Evolutionary conservation across 1,284 basidiomycete genomes (phyloP), one percentile per base, ranked within the genome.

Genomic region (Ustilago crameri): DNA sequence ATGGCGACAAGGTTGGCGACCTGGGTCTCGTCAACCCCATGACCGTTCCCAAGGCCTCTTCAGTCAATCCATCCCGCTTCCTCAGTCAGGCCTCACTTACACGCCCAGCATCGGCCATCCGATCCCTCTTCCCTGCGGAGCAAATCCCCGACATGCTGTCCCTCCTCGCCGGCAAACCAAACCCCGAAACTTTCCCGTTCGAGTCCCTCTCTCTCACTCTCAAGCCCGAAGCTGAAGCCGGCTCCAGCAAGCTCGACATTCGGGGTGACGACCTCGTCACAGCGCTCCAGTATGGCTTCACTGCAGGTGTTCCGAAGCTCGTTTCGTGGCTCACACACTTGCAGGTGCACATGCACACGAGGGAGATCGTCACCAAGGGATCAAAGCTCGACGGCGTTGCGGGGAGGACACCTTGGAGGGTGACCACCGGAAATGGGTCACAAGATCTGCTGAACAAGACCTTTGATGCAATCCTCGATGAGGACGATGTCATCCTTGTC

Each of bases 161-260:
- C 17, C 87, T 96, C 60, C 80, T 86, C 22, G 87, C 87, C 10
- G 87, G 87, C 34, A 86, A 86, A 84, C 95, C 95, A 24, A 95
- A 95, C 81, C 88, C 90, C n/a, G 85, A 87, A 4, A 92, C 92
- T 17, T 98, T 97, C 85, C 95, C 95, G 1, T 91, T 98, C 83
- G 89, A 89, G 8, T 89, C 89, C 1, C 84, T 96, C 70, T 88
- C 87, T 27, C 79, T 87, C 59, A 84, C 84, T 62, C 79, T 87
- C 67, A 86, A 86, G 77, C 53, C 64, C 24, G 56, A 56, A n/a
- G 67, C 57, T 37, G 65, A 65, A 26, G 51, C 62, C 12, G 72
- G 67, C 10, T 60, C 75, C 18, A 71, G 72, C 24, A 63, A 72
- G 24, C 64, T 85, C 46, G 64, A 62, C 34, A 72, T 85, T 40